Percentiles rank a stretch among this genome's conserved stretches.
These are phyloP conservation scores for Fusarium lyarnte DNA, from an alignment of 2,329 filamentous ascomycete species.

Conservation along the genomic window DNA sequence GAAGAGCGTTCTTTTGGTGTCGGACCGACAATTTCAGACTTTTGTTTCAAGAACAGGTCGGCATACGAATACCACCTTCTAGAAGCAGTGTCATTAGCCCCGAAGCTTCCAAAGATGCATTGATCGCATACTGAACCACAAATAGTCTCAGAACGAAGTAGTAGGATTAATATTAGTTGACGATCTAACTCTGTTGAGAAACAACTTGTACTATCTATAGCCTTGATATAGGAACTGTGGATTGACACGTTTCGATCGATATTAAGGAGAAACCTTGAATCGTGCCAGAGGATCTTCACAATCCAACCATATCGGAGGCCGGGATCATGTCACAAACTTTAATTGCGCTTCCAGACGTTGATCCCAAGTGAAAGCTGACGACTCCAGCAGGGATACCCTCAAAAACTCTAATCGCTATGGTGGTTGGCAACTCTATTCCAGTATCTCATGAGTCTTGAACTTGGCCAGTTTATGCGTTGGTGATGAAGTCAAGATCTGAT, in stretches of 20 bases:
- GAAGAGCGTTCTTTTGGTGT: not conserved
- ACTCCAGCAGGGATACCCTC: too few relatives aligned
- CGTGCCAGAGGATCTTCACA: too few relatives aligned
- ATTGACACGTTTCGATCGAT: not conserved
- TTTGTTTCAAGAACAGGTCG: not conserved
- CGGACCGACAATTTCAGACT: not conserved
- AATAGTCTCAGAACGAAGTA: too few relatives aligned
- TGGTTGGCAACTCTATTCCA: too few relatives aligned
- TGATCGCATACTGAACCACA: not conserved
- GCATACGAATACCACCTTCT: not conserved
- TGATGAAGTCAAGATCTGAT: too few relatives aligned
- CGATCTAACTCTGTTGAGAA: not conserved
- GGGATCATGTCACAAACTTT: too few relatives aligned
- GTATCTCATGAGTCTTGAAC: not conserved
- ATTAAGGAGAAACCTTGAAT: not conserved
- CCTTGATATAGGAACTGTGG: not conserved
- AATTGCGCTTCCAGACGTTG: too few relatives aligned
- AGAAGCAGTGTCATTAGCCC: not conserved
- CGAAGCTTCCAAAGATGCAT: not conserved
- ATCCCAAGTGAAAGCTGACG: too few relatives aligned
- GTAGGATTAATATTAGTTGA: not conserved
- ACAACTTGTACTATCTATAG: not conserved
- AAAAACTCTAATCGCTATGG: too few relatives aligned
- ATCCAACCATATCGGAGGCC: too few relatives aligned
- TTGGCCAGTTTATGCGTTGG: not conserved